Evolutionary conservation across 1,284 basidiomycete genomes (phyloP).

Genomic region (Microbotryum lychnidis-dioicae): DNA sequence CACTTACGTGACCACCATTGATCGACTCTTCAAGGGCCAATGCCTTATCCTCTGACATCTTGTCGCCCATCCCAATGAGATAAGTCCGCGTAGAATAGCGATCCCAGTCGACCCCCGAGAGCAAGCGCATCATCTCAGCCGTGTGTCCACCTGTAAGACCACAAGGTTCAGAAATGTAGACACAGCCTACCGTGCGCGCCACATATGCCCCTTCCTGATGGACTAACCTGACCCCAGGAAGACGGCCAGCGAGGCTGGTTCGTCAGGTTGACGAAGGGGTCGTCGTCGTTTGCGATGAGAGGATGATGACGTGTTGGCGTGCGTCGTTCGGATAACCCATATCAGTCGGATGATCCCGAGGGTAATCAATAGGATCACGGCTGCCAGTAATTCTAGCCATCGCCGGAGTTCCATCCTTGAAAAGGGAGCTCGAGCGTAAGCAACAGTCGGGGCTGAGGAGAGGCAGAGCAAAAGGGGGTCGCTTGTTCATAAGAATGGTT

Average conservation of each 20-base stretch:
- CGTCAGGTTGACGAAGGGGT: conserved; percentile 4
- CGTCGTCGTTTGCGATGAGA: neutral
- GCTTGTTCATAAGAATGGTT: too few relatives aligned
- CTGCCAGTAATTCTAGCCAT: neutral
- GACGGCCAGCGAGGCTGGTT: conserved; percentile 43
- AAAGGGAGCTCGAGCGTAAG: too few relatives aligned
- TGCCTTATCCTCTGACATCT: conserved; percentile 66
- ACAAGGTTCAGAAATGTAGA: neutral
- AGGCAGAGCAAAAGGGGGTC: too few relatives aligned
- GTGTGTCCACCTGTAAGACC: conserved; percentile 75
- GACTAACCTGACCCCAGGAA: conserved; percentile 55
- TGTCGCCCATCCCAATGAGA: conserved; percentile 73
- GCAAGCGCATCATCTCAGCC: conserved; percentile 68
- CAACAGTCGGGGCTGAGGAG: too few relatives aligned
- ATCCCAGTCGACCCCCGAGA: conserved; percentile 65
- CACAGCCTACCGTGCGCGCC: neutral
- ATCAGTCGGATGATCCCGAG: neutral
- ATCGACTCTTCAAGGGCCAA: conserved; percentile 51
- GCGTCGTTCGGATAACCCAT: conserved; percentile 1
- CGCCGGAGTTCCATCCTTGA: too few relatives aligned
- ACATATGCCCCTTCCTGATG: neutral
- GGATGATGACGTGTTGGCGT: neutral
- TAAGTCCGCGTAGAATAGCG: conserved; percentile 74
- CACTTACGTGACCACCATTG: conserved; percentile 8
- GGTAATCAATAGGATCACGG: neutral